phyloP scores from a whole-genome alignment of 163 green algal species.

The Chlamydomonas reinhardtii region DNA sequence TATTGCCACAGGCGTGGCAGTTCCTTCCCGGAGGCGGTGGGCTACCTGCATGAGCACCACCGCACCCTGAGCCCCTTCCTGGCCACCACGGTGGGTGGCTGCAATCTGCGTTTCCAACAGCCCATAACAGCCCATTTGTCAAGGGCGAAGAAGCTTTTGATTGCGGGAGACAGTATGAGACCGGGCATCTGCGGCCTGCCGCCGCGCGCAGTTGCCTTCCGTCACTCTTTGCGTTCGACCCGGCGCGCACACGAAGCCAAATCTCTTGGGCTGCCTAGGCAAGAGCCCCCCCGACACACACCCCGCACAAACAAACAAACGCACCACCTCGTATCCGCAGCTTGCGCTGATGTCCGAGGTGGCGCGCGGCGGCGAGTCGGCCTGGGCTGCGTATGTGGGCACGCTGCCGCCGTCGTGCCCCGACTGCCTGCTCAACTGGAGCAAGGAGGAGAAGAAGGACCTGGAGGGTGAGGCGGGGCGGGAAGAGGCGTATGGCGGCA shows the following conservation, averaged over 20 bases:
- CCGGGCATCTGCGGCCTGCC: too few species aligned
- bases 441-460: slow-evolving; percentile 55
- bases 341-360: slow-evolving; percentile 73
- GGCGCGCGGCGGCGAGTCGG: slow-evolving; percentile 48
- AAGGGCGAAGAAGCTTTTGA: too few species aligned
- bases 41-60: slow-evolving; percentile 44
- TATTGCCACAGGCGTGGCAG: slow-evolving; percentile 26
- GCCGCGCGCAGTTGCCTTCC: too few species aligned
- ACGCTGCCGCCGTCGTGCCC: slow-evolving; percentile 41
- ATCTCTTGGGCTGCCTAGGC: too few species aligned
- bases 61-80: slow-evolving; percentile 67
- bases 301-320: too few species aligned
- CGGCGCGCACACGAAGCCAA: too few species aligned
- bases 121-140: too few species aligned
- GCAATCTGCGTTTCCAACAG: too few species aligned
- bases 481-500: background rate
- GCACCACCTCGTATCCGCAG: too few species aligned
- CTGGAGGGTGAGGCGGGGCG: slow-evolving; percentile 60
- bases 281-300: too few species aligned
- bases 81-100: slow-evolving; percentile 28
- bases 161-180: too few species aligned
- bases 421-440: slow-evolving; percentile 77
- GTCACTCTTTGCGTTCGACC: too few species aligned
- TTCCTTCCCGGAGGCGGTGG: slow-evolving; percentile 24
- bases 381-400: slow-evolving; percentile 61